phyloP scores from a whole-genome alignment of 768 basidiomycete genomes.

The Symmetrospora coprosmae region DNA sequence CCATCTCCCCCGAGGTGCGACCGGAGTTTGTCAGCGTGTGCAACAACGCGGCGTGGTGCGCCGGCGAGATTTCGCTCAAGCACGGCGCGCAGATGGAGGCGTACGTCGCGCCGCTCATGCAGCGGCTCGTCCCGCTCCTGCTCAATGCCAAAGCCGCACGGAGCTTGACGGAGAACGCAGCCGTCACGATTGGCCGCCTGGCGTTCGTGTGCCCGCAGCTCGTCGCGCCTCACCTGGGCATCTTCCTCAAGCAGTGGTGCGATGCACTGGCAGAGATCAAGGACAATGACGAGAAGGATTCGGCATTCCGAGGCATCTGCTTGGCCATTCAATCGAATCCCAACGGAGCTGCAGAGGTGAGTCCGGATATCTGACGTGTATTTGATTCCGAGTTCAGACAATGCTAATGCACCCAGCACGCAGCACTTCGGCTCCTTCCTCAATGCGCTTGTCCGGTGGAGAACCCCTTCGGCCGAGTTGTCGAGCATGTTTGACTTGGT shows the following conservation, averaged over 20 bases:
- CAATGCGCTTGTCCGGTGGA: constrained; percentile 93
- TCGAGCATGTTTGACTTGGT: constrained; percentile 78
- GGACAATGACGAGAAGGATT: constrained; percentile 98
- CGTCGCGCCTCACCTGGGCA: constrained; percentile 74
- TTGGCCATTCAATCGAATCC: constrained; percentile 90
- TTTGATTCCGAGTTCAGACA: too few relatives aligned
- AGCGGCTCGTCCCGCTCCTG: constrained; percentile 80
- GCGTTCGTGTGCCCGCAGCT: constrained; percentile 78
- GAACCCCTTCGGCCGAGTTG: constrained; percentile 73
- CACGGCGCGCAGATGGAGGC: constrained; percentile 77
- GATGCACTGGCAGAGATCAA: constrained; percentile 79
- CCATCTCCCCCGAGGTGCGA: constrained; percentile 85
- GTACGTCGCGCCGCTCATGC: constrained; percentile 75
- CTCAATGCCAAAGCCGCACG: constrained; percentile 83
- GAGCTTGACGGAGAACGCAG: constrained; percentile 91
- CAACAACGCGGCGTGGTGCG: constrained; percentile 99
- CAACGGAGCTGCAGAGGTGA: constrained; percentile 75
- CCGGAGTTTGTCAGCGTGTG: constrained; percentile 89
- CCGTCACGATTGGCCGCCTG: constrained; percentile 91
- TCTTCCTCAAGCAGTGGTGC: constrained; percentile 82
- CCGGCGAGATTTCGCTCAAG: constrained; percentile 88
- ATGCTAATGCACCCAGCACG: too few relatives aligned
- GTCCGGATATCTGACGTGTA: too few relatives aligned
- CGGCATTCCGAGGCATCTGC: constrained; percentile 93
- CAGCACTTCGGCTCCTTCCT: constrained; percentile 95